Base-by-base conservation (phyloP, 139 green algal genomes). In the Prasinococcaceae sp. region DNA sequence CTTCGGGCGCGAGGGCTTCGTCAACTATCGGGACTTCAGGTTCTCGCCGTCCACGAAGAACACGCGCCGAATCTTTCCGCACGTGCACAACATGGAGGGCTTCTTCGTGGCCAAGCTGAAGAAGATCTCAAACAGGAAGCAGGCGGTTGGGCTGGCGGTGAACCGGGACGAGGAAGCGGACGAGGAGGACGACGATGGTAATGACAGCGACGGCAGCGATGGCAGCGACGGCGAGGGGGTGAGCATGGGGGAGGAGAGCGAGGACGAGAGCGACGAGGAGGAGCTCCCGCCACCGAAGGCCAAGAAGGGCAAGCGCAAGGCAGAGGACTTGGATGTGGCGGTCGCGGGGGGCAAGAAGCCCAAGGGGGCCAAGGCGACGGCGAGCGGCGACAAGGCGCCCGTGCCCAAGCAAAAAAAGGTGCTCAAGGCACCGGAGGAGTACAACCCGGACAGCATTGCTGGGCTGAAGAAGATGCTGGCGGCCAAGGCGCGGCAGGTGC, bases 31-130 rank as follows among this genome's bases (percentile, higher is more conserved):
- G 1, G 90, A 95, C 53, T 84, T 87, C 69, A 70, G 83, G 30
- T 96, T 98, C 68, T 92, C 97, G 66, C 86, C 92, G 6, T 86
- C 77, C 1, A 44, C 97, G 6, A 48, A 68, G 6, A 56, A 92
- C 28, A 68, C 83, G 19, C 68, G 84, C 14, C 76, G 92, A 38
- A 98, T 94, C 79, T 99, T 94, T 73, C 92, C 92, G 1, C 92
- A 99, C 52, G 79, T 82, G 6, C 92, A 99, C 71, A 99, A 99
- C 75, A 57, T 99, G 61, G 90, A 98, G 53, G 92, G 88, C 86
- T 99, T 99, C 75, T 98, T 98, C 50, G 92, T 98, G 33, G 93
- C 82, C 77, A 99, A 96, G 75, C 65, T 98, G 30, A 93, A 95
- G 68, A 98, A 98, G 75, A 39, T 94, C 27, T 77, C 67, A 42